Conservation (phyloP, 1,139 yeast genomes). For the Sugiyamaella novakii region DNA sequence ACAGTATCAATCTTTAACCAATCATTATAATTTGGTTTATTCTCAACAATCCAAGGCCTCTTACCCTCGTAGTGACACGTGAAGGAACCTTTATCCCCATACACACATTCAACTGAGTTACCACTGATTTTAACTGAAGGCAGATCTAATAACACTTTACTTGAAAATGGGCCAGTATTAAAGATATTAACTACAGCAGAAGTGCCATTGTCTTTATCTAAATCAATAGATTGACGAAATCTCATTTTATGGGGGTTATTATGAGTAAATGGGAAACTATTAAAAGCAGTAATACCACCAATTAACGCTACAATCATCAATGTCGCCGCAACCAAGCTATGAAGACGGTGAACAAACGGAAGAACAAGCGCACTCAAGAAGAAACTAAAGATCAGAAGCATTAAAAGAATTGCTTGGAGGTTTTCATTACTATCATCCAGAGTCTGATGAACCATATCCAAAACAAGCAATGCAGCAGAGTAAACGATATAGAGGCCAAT, state of each 20-base stretch:
- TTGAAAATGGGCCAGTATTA: slow-evolving; percentile 52
- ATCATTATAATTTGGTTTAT: slow-evolving; percentile 44
- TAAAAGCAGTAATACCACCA: slow-evolving; percentile 46
- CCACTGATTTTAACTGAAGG: slow-evolving; percentile 58
- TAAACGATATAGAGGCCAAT: slow-evolving; percentile 57
- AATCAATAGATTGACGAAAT: slow-evolving; percentile 60
- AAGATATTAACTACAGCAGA: slow-evolving; percentile 48
- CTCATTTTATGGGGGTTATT: slow-evolving; percentile 69
- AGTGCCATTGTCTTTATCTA: slow-evolving; percentile 38
- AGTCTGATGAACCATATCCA: slow-evolving; percentile 69
- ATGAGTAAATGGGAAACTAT: slow-evolving; percentile 57
- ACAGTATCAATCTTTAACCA: slow-evolving; percentile 38
- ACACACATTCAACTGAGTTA: slow-evolving; percentile 44
- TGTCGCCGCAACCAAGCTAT: slow-evolving; percentile 51
- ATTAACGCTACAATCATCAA: slow-evolving; percentile 44
- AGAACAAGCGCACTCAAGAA: slow-evolving; percentile 59
- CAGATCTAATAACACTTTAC: slow-evolving; percentile 53
- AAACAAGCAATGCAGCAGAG: slow-evolving; percentile 49
- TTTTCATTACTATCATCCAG: slow-evolving; percentile 62
- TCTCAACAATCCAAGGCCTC: slow-evolving; percentile 56
- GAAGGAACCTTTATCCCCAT: slow-evolving; percentile 50
- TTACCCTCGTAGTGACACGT: slow-evolving; percentile 55
- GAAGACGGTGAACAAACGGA: slow-evolving; percentile 73
- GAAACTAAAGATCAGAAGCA: slow-evolving; percentile 46
- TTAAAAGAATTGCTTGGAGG: slow-evolving; percentile 51